Evolutionary conservation across 768 basidiomycete genomes (phyloP).

Genomic region (Serendipita indica): DNA sequence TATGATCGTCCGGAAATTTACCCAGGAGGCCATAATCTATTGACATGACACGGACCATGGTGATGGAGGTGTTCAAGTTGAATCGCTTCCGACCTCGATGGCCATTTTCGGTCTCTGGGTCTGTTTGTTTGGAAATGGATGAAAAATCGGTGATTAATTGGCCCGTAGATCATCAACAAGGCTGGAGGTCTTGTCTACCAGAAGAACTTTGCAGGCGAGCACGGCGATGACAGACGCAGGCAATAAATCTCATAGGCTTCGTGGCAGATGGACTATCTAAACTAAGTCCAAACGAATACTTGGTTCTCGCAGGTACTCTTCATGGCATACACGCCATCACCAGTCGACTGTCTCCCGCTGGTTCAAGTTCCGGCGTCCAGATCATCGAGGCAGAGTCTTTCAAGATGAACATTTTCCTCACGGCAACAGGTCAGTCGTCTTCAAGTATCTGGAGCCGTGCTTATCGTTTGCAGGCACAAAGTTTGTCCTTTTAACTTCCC

Average conservation of each 20-base stretch:
- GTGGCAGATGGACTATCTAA: slow-evolving; percentile 73
- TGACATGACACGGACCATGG: background rate
- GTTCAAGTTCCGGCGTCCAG: slow-evolving; percentile 72
- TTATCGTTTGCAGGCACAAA: slow-evolving; percentile 56
- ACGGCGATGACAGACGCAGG: background rate
- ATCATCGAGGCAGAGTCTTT: slow-evolving; percentile 94
- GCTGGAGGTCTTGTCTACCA: slow-evolving; percentile 95
- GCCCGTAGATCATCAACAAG: slow-evolving; percentile 80
- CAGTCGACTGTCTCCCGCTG: slow-evolving; percentile 70
- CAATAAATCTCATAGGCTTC: background rate
- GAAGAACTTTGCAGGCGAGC: slow-evolving; percentile 72
- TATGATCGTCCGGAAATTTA: background rate
- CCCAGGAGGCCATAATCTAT: background rate
- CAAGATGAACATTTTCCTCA: slow-evolving; percentile 84
- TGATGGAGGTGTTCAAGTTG: background rate
- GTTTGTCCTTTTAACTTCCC: slow-evolving; percentile 81
- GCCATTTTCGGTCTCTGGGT: slow-evolving; percentile 75
- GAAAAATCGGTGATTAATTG: slow-evolving; percentile 11
- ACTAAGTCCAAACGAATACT: slow-evolving; percentile 83
- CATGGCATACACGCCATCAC: slow-evolving; percentile 99
- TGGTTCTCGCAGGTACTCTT: slow-evolving; percentile 89
- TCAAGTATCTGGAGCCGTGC: slow-evolving; percentile 1
- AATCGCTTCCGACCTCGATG: slow-evolving; percentile 29
- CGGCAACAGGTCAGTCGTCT: slow-evolving; percentile 57
- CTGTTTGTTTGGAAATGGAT: slow-evolving; percentile 16